phyloP scores from a whole-genome alignment of 106 monocot genomes.

The Dioscorea dumetorum region DNA sequence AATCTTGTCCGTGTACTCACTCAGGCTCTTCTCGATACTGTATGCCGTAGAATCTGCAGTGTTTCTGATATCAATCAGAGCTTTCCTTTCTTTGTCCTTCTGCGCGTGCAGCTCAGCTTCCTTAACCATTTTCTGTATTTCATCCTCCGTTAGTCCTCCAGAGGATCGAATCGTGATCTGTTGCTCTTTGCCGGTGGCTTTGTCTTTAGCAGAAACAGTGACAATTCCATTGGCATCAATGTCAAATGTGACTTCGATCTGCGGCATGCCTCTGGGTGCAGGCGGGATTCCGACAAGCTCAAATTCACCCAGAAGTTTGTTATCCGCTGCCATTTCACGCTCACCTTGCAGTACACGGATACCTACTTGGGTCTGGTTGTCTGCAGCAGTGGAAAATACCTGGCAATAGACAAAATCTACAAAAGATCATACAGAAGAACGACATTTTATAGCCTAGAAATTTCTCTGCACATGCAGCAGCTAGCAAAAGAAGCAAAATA shows the following conservation, averaged over 20 bases:
- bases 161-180: conserved; percentile 66
- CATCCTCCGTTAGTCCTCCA: conserved; percentile 58
- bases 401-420: background rate
- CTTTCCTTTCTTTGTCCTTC: conserved; percentile 59
- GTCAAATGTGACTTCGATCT: conserved; percentile 66
- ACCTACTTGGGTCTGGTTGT: conserved; percentile 77
- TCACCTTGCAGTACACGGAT: conserved; percentile 59
- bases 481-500: no score
- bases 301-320: conserved; percentile 67
- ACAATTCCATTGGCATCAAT: conserved; percentile 76
- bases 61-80: conserved; percentile 51
- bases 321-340: conserved; percentile 68
- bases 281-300: conserved; percentile 64
- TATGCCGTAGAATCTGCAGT: conserved; percentile 46
- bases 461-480: no score
- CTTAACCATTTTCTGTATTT: conserved; percentile 66
- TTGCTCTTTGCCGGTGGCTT: conserved; percentile 61
- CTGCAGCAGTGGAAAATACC: conserved; percentile 62
- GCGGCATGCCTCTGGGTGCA: conserved; percentile 59
- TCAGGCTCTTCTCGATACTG: conserved; percentile 65
- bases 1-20: conserved; percentile 59
- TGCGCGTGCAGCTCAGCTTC: conserved; percentile 59
- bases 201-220: conserved; percentile 63
- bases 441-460: no score
- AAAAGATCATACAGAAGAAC: no score